Percentiles rank a stretch among this genome's conserved stretches.
These are phyloP conservation scores for Chenopodium berlandieri DNA, from an alignment of 148 eudicot species.

Conservation along the genomic window DNA sequence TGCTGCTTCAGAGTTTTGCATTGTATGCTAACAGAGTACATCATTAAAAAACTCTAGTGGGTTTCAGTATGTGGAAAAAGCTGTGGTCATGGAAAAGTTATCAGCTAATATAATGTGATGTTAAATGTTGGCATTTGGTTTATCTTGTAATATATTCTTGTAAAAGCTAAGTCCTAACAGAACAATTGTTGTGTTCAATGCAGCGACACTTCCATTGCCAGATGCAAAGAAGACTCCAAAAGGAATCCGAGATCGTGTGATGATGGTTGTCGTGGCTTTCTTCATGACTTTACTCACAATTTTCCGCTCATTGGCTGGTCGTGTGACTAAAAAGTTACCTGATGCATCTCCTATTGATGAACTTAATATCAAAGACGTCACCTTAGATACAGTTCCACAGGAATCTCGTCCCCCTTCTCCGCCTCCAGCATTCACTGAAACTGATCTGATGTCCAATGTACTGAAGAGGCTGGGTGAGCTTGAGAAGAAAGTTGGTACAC, in stretches of 20 bases:
- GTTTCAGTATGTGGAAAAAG: neutral
- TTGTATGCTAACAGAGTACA: neutral
- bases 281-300: slow-evolving; percentile 49
- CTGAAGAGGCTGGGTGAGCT: slow-evolving; percentile 57
- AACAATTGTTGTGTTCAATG: slow-evolving; percentile 14
- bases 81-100: neutral
- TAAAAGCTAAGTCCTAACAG: neutral
- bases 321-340: slow-evolving; percentile 50
- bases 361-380: slow-evolving; percentile 34
- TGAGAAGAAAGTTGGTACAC: slow-evolving; percentile 61
- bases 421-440: slow-evolving; percentile 49
- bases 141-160: too few relatives aligned
- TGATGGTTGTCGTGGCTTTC: slow-evolving; percentile 59
- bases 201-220: slow-evolving; percentile 47
- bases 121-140: neutral
- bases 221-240: slow-evolving; percentile 45
- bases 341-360: slow-evolving; percentile 32
- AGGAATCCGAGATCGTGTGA: slow-evolving; percentile 43
- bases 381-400: slow-evolving; percentile 34
- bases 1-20: neutral
- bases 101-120: neutral
- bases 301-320: slow-evolving; percentile 43
- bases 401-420: slow-evolving; percentile 73
- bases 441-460: slow-evolving; percentile 53
- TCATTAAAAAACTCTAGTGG: neutral